A percentile compares a stretch with the other conserved stretches of the same genome.
Conservation (phyloP, 2,329 filamentous ascomycete genomes). For the Bimuria novae-zelandiae region DNA sequence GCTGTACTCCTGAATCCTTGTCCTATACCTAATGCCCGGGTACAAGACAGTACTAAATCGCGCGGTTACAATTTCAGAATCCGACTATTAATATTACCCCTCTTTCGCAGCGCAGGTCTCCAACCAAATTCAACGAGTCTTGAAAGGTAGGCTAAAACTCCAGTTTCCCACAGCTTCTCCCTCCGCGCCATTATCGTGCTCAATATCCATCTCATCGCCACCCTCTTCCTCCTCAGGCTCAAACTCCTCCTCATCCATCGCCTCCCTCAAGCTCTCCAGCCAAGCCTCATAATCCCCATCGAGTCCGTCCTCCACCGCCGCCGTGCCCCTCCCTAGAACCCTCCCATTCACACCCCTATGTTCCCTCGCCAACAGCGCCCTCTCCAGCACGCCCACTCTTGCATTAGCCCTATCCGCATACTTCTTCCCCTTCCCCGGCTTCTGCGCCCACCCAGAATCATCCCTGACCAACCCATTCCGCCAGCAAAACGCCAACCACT, state of each 20-base stretch:
- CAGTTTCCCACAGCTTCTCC: not conserved
- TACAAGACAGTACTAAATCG: no score
- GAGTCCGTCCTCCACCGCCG: slow-evolving; percentile 6
- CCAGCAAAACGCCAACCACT: slow-evolving; percentile 45
- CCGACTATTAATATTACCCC: no score
- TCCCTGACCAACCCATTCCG: slow-evolving; percentile 42
- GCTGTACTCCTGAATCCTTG: no score
- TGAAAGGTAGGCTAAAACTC: no score
- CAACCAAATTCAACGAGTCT: no score
- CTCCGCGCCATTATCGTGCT: not conserved
- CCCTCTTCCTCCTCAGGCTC: slow-evolving; percentile 26
- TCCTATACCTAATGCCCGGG: no score
- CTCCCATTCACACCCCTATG: slow-evolving; percentile 9
- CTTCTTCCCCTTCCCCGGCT: not conserved
- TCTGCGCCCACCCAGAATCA: slow-evolving; percentile 9
- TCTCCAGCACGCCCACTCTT: slow-evolving; percentile 34
- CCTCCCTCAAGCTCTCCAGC: slow-evolving; percentile 25
- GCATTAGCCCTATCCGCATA: not conserved
- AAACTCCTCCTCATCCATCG: slow-evolving; percentile 38
- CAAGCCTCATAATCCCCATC: slow-evolving; percentile 30
- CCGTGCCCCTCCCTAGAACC: slow-evolving; percentile 21
- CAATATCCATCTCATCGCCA: not conserved
- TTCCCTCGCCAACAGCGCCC: slow-evolving; percentile 29
- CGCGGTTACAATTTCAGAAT: no score
- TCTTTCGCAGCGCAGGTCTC: no score